Percentiles rank a stretch among this genome's conserved stretches.
Conservation (phyloP, 129 eudicot genomes). For the Centaurea solstitialis region DNA sequence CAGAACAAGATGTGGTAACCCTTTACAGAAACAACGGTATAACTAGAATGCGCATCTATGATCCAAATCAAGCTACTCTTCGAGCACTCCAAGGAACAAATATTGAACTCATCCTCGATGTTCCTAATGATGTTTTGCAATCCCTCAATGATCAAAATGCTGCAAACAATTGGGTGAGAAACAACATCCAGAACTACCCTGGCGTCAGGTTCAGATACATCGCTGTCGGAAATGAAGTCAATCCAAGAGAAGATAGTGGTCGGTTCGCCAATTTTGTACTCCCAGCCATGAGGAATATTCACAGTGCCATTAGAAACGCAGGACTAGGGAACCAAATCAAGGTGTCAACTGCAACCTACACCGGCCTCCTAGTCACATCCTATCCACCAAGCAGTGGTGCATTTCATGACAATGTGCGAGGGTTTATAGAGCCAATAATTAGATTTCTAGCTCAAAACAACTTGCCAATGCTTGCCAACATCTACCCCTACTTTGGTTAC, state of each 20-base stretch:
- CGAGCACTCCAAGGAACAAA: constrained; percentile 31
- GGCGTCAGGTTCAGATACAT: constrained; percentile 37
- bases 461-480: constrained; percentile 37
- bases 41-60: constrained; percentile 39
- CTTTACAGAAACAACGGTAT: constrained; percentile 34
- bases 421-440: constrained; percentile 24
- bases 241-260: not conserved
- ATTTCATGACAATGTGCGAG: not conserved
- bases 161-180: constrained; percentile 45
- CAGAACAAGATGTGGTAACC: constrained; percentile 21
- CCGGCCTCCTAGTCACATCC: not conserved
- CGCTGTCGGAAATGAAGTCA: constrained; percentile 44
- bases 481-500: constrained; percentile 40
- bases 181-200: constrained; percentile 28
- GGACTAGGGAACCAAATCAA: constrained; percentile 30
- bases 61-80: constrained; percentile 20
- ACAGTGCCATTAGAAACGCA: constrained; percentile 7
- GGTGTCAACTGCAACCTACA: constrained; percentile 43
- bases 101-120: constrained; percentile 35
- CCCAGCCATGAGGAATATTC: constrained; percentile 27
- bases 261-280: not conserved
- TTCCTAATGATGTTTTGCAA: constrained; percentile 21
- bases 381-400: constrained; percentile 39
- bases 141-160: constrained; percentile 1
- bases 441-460: constrained; percentile 16